A percentile compares a stretch with the other conserved stretches of the same genome.
Evolutionary conservation across 768 basidiomycete species (phyloP).

Genomic region (Boletus barrowsii): DNA sequence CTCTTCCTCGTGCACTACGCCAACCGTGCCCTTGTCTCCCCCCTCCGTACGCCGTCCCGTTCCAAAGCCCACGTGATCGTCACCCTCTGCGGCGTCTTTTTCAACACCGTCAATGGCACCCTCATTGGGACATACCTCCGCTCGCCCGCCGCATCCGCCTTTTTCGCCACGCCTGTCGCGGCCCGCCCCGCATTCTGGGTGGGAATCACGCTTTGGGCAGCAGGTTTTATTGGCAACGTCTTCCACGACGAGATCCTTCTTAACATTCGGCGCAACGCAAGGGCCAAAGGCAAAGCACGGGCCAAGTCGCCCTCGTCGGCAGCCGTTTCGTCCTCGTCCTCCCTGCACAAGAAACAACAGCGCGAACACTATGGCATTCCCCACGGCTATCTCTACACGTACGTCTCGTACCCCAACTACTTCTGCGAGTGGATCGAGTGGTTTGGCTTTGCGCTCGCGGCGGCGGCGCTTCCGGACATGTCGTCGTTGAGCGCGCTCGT

Average conservation of each 20-base stretch:
- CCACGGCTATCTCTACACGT: constrained; percentile 68
- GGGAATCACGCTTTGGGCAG: constrained; percentile 64
- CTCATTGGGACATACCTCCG: constrained; percentile 70
- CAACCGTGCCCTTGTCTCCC: constrained; percentile 79
- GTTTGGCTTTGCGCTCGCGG: constrained; percentile 81
- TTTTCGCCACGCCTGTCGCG: constrained; percentile 34
- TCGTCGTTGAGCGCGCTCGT: constrained; percentile 38
- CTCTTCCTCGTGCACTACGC: constrained; percentile 76
- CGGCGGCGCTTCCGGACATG: constrained; percentile 46
- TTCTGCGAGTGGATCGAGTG: constrained; percentile 95
- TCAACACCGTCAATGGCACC: constrained; percentile 73
- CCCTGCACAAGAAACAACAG: constrained; percentile 23
- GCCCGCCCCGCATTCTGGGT: constrained; percentile 50
- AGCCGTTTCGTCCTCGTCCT: constrained; percentile 14
- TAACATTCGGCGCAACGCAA: constrained; percentile 69
- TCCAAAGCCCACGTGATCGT: constrained; percentile 73
- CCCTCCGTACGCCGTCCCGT: constrained; percentile 76
- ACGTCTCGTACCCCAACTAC: constrained; percentile 91
- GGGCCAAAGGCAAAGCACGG: constrained; percentile 32
- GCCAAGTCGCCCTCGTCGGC: constrained; percentile 21
- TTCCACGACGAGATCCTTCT: constrained; percentile 89
- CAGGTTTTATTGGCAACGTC: constrained; percentile 77
- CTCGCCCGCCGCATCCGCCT: constrained; percentile 48
- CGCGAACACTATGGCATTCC: constrained; percentile 75
- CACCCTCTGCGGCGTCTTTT: constrained; percentile 48